phyloP scores from a whole-genome alignment of 257 asterid species.

The Echites panduratus region DNA sequence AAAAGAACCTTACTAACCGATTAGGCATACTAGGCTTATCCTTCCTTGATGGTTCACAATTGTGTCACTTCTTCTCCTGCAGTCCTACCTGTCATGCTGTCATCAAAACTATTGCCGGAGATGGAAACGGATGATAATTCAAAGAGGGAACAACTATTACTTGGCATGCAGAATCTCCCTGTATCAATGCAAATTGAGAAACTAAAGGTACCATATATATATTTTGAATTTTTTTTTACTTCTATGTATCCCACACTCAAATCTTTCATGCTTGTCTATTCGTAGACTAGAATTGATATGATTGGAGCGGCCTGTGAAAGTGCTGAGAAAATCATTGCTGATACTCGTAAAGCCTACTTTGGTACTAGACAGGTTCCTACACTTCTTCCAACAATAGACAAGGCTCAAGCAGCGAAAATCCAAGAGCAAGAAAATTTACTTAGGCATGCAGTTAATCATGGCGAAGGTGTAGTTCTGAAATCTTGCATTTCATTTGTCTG shows the following conservation, averaged over 20 bases:
- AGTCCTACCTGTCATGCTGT: constrained; percentile 98
- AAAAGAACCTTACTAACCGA: neutral
- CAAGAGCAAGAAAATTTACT: constrained; percentile 94
- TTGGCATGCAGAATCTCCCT: constrained; percentile 75
- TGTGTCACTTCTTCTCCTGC: constrained; percentile 16
- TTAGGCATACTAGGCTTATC: neutral
- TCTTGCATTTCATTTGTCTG: neutral
- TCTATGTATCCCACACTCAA: constrained; percentile 6
- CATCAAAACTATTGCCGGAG: constrained; percentile 92
- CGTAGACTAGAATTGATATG: constrained; percentile 81
- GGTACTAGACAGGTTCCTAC: constrained; percentile 94
- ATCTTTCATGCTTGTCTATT: constrained; percentile 17
- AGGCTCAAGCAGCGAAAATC: constrained; percentile 97
- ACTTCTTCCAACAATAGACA: constrained; percentile 84
- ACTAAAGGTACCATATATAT: constrained; percentile 43
- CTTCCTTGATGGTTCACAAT: neutral
- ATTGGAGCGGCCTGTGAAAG: constrained; percentile 93
- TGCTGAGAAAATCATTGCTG: constrained; percentile 95
- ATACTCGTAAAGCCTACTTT: constrained; percentile 75
- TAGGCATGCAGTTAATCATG: constrained; percentile 85
- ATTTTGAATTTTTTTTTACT: constrained; percentile 3
- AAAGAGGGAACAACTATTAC: constrained; percentile 82
- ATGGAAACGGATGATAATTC: constrained; percentile 87
- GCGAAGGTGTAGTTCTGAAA: constrained; percentile 60
- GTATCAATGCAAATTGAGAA: constrained; percentile 73